Percentiles rank a stretch among this genome's conserved stretches.
Evolutionary conservation across 2,329 filamentous ascomycete genomes (phyloP).

Genomic region (Aspergillus texensis): DNA sequence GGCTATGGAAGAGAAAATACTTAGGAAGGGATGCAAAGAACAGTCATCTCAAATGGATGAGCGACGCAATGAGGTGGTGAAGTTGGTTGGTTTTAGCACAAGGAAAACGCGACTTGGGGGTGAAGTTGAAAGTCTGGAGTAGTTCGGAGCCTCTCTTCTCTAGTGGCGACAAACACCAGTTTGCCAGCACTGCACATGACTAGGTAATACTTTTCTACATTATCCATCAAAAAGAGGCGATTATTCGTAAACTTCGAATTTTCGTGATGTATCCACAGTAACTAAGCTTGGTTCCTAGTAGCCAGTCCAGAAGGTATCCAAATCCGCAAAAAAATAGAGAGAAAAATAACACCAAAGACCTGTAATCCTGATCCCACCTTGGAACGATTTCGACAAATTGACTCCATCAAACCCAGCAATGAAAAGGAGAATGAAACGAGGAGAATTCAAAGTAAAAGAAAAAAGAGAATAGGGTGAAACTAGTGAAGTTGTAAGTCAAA

Average conservation of each 20-base stretch:
- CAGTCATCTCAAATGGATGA: not conserved
- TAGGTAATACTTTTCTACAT: not conserved
- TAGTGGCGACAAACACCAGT: not conserved
- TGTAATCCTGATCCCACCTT: constrained; percentile 2
- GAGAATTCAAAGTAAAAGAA: not conserved
- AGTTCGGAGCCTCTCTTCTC: not conserved
- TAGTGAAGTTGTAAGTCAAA: not conserved
- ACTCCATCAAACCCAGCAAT: constrained; percentile 4
- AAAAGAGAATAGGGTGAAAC: not conserved
- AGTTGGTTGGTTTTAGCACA: not conserved
- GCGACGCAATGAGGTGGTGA: not conserved
- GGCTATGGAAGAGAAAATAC: constrained; percentile 17
- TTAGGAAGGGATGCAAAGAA: not conserved
- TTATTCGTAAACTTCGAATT: not conserved
- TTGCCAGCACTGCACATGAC: not conserved
- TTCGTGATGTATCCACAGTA: not conserved
- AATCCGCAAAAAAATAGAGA: not conserved
- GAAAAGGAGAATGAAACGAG: not conserved
- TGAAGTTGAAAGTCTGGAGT: not conserved
- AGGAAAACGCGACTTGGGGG: not conserved
- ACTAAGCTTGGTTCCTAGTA: constrained; percentile 1
- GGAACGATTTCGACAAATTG: not conserved
- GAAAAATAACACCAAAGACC: not conserved
- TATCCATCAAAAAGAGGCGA: not conserved
- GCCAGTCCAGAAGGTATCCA: constrained; percentile 1